Percentiles rank a stretch among this genome's conserved stretches.
Conservation (phyloP, 2,329 filamentous ascomycete species). For the Zymoseptoria ardabiliae region DNA sequence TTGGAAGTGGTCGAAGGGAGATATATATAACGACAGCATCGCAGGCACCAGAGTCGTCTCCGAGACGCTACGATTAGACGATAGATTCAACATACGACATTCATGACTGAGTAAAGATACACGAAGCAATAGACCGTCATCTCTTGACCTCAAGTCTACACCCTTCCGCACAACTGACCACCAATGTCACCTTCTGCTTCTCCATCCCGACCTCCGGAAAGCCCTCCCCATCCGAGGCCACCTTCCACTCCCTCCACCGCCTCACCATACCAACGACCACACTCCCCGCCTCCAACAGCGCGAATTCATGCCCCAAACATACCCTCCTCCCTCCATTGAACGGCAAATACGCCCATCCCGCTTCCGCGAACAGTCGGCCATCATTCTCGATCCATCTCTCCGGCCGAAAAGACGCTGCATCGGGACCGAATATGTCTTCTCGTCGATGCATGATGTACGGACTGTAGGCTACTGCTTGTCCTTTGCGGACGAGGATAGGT, state of each 20-base stretch:
- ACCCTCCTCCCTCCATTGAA: conserved; percentile 12
- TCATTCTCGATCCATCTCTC: conserved; percentile 36
- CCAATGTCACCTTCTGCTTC: not conserved
- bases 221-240: not conserved
- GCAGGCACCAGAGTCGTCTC: not conserved
- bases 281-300: conserved; percentile 6
- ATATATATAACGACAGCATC: not conserved
- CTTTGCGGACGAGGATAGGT: conserved; percentile 35
- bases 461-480: conserved; percentile 30
- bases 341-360: conserved; percentile 9
- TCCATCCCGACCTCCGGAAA: not conserved
- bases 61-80: not conserved
- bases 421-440: conserved; percentile 41
- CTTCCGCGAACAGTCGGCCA: not conserved
- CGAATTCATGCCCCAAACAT: conserved; percentile 12
- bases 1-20: not conserved
- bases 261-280: conserved; percentile 4
- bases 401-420: conserved; percentile 43
- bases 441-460: conserved; percentile 46
- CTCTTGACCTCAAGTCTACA: not conserved
- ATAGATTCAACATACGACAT: no score
- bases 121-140: not conserved
- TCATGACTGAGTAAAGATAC: not conserved
- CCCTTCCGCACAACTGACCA: not conserved
- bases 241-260: not conserved